Base-by-base conservation (phyloP, 2,329 filamentous ascomycete genomes). In the Apiospora sp. region DNA sequence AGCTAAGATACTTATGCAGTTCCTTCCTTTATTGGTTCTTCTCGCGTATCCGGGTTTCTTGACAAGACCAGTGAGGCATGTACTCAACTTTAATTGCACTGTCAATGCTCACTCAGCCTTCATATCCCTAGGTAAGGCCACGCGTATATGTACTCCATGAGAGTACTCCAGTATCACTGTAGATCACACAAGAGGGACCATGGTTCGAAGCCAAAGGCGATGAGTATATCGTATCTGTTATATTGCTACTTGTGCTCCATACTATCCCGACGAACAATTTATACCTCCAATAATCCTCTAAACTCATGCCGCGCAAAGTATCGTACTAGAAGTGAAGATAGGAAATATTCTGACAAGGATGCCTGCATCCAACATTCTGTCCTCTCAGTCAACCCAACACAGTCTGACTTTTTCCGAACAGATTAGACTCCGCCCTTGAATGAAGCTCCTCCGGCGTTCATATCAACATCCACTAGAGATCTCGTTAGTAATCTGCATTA, bases 381-480 rank as follows among this genome's bases (percentile, higher is more conserved):
- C n/a, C 27, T 58, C 19, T 34, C 46, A n/a, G 46, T 14, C 30
- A 41, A n/a, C 34, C 10, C 3, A 41, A n/a, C 34, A 4, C 3
- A 64, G 22, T 4, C 34, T 3, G 27, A n/a, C 10, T 6, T 64
- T 13, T 51, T 24, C 10, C 7, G 49, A 51, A 13, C 4, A 34
- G n/a, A 48, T 51, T 37, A 70, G 46, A 78, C 75, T 5, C 78
- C 79, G 24, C 72, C 74, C 0, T 74, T 73, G 24, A 81, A 80
- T 19, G 79, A 80, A 22, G 74, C 75, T 6, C 79, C 79, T 19
- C 79, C 79, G 27, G 79, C 79, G 37, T 75, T 75, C 71, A 73
- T 78, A 67, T 81, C 79, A 1, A 81, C 78, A 7, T 74, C 75
- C 77, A 80, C 68, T 70, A 43, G 30, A n/a, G 1, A 13, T 24